These are phyloP conservation scores for Parvularia atlantis DNA, from an alignment of 78 protist genomes.

Conservation along the genomic window DNA sequence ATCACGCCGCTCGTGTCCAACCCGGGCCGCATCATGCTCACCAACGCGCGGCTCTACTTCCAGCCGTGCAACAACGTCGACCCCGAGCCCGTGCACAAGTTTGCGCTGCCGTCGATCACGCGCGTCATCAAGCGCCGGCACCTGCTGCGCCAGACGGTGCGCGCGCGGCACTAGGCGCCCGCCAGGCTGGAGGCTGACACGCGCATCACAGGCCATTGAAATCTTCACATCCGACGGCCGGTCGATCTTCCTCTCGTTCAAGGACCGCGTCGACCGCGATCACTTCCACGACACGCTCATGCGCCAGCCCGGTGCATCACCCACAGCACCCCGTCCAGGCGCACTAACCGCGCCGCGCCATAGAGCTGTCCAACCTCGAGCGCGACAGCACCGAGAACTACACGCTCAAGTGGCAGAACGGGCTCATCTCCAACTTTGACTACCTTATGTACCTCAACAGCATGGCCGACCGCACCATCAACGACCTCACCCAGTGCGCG, in stretches of 20 bases:
- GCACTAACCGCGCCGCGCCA: too few relatives aligned
- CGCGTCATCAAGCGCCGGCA: slow-evolving; percentile 42
- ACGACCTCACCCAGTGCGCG: slow-evolving; percentile 71
- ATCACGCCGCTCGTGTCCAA: slow-evolving; percentile 59
- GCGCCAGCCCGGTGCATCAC: slow-evolving; percentile 5
- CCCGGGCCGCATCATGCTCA: slow-evolving; percentile 62
- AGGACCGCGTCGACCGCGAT: not conserved
- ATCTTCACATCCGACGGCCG: not conserved
- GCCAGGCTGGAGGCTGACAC: too few relatives aligned
- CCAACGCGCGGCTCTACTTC: slow-evolving; percentile 58
- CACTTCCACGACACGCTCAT: not conserved
- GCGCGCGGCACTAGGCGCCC: slow-evolving; percentile 15
- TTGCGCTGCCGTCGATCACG: slow-evolving; percentile 16
- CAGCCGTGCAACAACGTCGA: slow-evolving; percentile 66
- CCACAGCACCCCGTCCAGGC: not conserved
- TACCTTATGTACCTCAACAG: slow-evolving; percentile 75
- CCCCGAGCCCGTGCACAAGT: slow-evolving; percentile 34
- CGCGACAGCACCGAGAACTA: not conserved
- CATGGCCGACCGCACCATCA: slow-evolving; percentile 69
- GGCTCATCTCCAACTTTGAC: slow-evolving; percentile 69
- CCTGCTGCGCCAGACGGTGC: slow-evolving; percentile 45
- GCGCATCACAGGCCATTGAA: slow-evolving; percentile 9
- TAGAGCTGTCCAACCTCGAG: not conserved
- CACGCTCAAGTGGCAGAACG: slow-evolving; percentile 50
- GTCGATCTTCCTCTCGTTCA: slow-evolving; percentile 4